These are phyloP conservation scores for Lentinula sp. DNA, from an alignment of 768 basidiomycete species.

Conservation along the genomic window DNA sequence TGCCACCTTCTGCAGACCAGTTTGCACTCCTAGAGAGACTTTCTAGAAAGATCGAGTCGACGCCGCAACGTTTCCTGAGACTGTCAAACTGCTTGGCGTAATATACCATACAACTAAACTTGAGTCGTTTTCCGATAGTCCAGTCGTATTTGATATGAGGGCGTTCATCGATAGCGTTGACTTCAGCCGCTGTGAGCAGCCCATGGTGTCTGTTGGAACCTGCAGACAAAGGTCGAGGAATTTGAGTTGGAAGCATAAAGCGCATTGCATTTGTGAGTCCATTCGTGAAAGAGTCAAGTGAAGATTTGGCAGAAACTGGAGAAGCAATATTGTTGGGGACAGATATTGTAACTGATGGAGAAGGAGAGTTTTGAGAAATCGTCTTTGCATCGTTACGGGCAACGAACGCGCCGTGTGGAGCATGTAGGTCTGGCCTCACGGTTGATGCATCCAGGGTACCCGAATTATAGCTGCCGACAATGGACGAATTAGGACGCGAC, in stretches of 20 bases:
- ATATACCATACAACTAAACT: constrained; percentile 78
- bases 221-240: constrained; percentile 26
- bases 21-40: constrained; percentile 55
- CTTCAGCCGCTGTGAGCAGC: constrained; percentile 34
- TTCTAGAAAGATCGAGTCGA: constrained; percentile 53
- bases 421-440: not conserved
- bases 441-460: not conserved
- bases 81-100: constrained; percentile 77
- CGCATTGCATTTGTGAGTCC: constrained; percentile 57
- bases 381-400: too few relatives aligned
- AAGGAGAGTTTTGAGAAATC: not conserved
- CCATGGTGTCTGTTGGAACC: constrained; percentile 41
- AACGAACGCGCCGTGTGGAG: too few relatives aligned
- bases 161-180: constrained; percentile 50
- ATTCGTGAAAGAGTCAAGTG: constrained; percentile 43
- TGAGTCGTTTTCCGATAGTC: constrained; percentile 67
- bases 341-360: not conserved
- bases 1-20: constrained; percentile 77
- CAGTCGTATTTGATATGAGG: constrained; percentile 84
- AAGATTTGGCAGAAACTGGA: constrained; percentile 25
- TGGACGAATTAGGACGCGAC: constrained; percentile 8
- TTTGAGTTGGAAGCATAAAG: constrained; percentile 36
- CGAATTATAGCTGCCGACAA: not conserved
- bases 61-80: constrained; percentile 59
- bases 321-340: constrained; percentile 4